Base-by-base conservation (phyloP, 2,329 filamentous ascomycete species). In the Seiridium cupressi region DNA sequence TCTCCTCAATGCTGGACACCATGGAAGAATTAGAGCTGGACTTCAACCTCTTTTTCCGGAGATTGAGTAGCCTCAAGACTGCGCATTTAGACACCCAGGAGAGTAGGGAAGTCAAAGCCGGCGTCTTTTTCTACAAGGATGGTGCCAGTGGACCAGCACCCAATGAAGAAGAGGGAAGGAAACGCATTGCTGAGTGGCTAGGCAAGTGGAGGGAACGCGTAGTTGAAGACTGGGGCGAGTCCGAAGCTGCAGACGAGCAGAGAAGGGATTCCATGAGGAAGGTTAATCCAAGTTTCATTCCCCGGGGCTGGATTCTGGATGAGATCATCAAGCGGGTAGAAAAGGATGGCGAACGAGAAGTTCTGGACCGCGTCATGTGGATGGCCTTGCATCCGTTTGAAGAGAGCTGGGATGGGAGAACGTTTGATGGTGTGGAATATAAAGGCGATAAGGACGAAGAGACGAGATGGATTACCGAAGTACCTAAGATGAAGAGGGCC, bases 11-110 rank as follows among this genome's bases (percentile, higher is more conserved):
- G 9, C 82, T 99, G 0, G 92, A 97, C 71, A 88, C 86, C 0
- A 81, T 99, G 75, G 90, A 97, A 72, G 84, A 84, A 1, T 78
- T 93, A 18, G 91, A 96, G 70, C 78, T 99, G 2, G 95, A 99
- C 73, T 99, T 97, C 75, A 92, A 96, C 70, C 91, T 96, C 69
- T 95, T 96, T 72, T 98, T 98, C 82, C 85, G 96, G 44, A 85
- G 89, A 7, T 80, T 99, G 0, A 89, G 89, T 57, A 75, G 77
- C 26, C 70, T 97, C 18, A 83, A 77, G 38, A 62, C 92, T 1
- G 75, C 75, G 0, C 84, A 91, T 4, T 71, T 97, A 5, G 82
- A 84, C 35, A 89, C 86, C 0, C 83, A 89, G 34, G 84, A 89
- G 26, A 77, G 81, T 53, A 80, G 92, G 57, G 83, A 83, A 63